Evolutionary conservation across 192 early-diverging fungal genomes (phyloP), one percentile per base, ranked within the genome.

Genomic region (Rhizoclosmatium globosum): DNA sequence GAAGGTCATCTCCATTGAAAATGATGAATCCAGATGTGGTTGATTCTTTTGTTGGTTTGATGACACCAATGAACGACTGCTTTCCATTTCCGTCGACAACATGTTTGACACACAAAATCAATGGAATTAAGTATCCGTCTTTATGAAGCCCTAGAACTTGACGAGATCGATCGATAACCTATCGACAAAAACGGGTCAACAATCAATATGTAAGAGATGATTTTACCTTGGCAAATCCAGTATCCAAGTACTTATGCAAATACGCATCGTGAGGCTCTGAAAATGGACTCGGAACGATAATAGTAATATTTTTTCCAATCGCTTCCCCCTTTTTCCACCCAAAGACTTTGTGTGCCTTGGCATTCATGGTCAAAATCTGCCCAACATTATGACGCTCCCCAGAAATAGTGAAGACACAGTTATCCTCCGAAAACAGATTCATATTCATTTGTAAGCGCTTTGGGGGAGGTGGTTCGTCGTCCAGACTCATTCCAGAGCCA

Each of bases 271-370:
- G 86, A 2, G 77, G 41, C 62, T 87, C 86, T n/a, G 66, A n/a
- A 66, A 87, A 87, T 23, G 86, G 86, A 4, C 78, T 81, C 4
- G 86, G 86, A 47, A 87, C 43, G 53, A 87, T 84, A 2, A 47
- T 79, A 38, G 44, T 80, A 45, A 87, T 83, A 73, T 87, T 87
- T 41, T 72, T 60, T 39, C 81, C 78, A 43, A 84, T 6, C 15
- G 72, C 13, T 38, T 87, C 85, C 7, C 44, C 44, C 71, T 81
- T 82, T 2, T 68, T 71, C 69, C 71, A 81, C 3, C 79, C 77
- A 68, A 87, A 84, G 4, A 84, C 19, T 64, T 83, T 80, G 4
- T 65, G 44, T 2, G 66, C 76, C 2, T 59, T 61, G 6, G 45
- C n/a, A 64, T 87, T 87, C 4, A 81, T 82, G 47, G 41, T 68